phyloP scores from a whole-genome alignment of 2,329 filamentous ascomycete species.

The Pseudogymnoascus sp. region DNA sequence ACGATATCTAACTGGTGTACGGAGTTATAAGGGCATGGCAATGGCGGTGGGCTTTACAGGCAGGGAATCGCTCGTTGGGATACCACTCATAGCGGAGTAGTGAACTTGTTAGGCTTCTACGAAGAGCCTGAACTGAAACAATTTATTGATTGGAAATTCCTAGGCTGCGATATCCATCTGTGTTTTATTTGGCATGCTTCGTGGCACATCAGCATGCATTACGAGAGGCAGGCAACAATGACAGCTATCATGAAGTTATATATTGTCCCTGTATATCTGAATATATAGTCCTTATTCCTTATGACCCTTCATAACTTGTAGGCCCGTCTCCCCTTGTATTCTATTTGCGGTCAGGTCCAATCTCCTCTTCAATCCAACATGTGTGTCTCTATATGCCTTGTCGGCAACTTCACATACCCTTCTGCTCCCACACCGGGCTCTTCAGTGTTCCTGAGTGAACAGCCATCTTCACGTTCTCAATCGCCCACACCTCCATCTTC shows the following conservation, averaged over 20 bases:
- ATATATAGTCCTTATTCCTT: background rate
- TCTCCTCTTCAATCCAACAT: background rate
- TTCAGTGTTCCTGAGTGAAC: conserved; percentile 56
- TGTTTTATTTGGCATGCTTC: background rate
- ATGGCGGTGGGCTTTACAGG: background rate
- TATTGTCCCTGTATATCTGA: background rate
- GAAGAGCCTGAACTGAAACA: background rate
- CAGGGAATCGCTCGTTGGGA: background rate
- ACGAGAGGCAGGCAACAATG: background rate
- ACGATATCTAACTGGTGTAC: background rate
- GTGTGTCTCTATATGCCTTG: background rate
- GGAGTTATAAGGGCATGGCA: background rate
- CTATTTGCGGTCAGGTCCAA: background rate
- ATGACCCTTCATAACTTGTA: background rate
- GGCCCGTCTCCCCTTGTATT: background rate
- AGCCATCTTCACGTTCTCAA: conserved; percentile 61
- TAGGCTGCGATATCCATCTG: background rate
- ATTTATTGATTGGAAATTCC: background rate
- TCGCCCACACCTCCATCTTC: conserved; percentile 70
- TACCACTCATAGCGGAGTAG: background rate
- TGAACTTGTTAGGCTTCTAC: background rate
- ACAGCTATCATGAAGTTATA: background rate
- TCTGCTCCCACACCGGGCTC: conserved; percentile 69
- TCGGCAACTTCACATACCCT: conserved; percentile 31
- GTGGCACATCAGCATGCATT: background rate